A percentile compares a stretch with the other conserved stretches of the same genome.
These are phyloP conservation scores for Cercospora beticola DNA, from an alignment of 2,329 filamentous ascomycete species.

Conservation along the genomic window DNA sequence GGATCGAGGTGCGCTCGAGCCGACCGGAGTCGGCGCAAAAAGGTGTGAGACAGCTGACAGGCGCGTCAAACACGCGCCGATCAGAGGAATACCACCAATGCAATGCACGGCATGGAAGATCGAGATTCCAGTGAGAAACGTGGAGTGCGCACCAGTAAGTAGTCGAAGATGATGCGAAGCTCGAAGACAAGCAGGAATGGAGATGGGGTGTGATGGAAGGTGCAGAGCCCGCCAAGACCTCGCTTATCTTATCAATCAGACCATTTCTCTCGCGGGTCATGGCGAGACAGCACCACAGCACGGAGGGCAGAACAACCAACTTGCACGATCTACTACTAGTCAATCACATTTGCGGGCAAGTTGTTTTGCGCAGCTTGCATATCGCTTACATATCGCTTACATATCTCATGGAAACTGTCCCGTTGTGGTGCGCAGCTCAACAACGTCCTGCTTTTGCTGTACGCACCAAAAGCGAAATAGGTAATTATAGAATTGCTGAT, in stretches of 20 bases:
- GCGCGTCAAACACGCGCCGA: neutral
- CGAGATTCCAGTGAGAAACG: neutral
- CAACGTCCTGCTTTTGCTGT: neutral
- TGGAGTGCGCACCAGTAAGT: neutral
- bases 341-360: neutral
- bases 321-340: neutral
- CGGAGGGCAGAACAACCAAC: neutral
- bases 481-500: neutral
- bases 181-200: neutral
- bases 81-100: neutral
- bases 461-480: neutral
- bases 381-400: neutral
- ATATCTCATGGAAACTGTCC: neutral
- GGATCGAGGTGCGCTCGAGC: conserved; percentile 4
- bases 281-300: neutral
- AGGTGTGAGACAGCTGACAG: neutral
- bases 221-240: neutral
- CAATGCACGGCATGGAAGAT: neutral
- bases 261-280: neutral
- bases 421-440: neutral
- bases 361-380: neutral
- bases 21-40: neutral
- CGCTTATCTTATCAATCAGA: neutral
- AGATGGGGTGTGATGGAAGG: neutral
- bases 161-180: neutral